phyloP scores from a whole-genome alignment of 305 asterid genomes.

The Rubia balearica region DNA sequence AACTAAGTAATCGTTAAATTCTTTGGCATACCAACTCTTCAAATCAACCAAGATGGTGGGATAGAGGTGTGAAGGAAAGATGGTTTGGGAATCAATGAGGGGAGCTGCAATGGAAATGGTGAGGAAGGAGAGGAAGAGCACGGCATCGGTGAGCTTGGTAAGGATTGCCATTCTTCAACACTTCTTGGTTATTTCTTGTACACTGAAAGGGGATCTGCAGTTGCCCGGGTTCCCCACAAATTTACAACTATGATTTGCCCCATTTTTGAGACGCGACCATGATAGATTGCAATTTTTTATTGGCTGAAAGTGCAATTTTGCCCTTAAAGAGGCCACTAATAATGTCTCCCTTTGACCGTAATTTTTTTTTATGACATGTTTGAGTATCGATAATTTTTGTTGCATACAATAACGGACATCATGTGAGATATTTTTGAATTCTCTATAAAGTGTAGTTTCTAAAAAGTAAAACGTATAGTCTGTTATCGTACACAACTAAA shows the following conservation, averaged over 20 bases:
- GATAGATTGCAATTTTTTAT: too few species aligned
- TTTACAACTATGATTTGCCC: background rate
- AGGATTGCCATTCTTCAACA: slow-evolving; percentile 40
- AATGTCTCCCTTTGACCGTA: too few species aligned
- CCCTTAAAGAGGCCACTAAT: too few species aligned
- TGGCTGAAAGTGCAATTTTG: too few species aligned
- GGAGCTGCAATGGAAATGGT: slow-evolving; percentile 62
- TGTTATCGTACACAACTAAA: too few species aligned
- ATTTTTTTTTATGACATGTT: too few species aligned
- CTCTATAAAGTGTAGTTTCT: too few species aligned
- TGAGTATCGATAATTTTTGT: too few species aligned
- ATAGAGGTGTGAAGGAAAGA: slow-evolving; percentile 57
- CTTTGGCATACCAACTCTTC: slow-evolving; percentile 55
- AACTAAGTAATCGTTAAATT: slow-evolving; percentile 62
- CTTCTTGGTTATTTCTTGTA: background rate
- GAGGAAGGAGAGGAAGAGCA: slow-evolving; percentile 56
- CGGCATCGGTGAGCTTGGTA: slow-evolving; percentile 43
- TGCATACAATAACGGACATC: too few species aligned
- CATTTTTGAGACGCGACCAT: too few species aligned
- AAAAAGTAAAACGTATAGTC: too few species aligned
- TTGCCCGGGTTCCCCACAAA: background rate
- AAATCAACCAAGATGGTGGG: slow-evolving; percentile 57
- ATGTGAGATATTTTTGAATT: too few species aligned
- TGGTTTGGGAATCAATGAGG: slow-evolving; percentile 63
- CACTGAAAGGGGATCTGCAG: slow-evolving; percentile 27